phyloP scores from a whole-genome alignment of 345 rosid species.

The Dovyalis caffra region DNA sequence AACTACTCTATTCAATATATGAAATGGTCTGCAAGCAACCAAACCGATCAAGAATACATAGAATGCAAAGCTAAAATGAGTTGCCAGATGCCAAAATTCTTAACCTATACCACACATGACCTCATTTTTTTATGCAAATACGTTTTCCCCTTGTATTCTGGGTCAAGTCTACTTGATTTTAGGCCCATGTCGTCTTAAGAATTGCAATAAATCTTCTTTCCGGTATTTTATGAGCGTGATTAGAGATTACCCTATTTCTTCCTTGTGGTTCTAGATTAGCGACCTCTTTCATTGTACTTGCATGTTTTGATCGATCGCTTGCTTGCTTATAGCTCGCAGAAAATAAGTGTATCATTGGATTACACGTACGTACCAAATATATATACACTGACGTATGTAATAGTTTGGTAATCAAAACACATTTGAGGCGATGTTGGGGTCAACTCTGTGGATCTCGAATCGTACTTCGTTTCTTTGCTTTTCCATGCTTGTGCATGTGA shows the following conservation, averaged over 20 bases:
- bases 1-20: not conserved
- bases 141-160: not conserved
- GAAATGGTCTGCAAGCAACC: not conserved
- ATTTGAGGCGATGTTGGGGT: not conserved
- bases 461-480: not conserved
- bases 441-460: not conserved
- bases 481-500: not conserved
- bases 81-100: not conserved
- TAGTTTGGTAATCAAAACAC: no score
- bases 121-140: constrained; percentile 2
- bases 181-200: not conserved
- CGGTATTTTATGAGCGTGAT: no score
- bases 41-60: not conserved
- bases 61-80: not conserved
- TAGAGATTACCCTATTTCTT: no score
- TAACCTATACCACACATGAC: not conserved
- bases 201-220: not conserved
- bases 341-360: no score
- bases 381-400: no score
- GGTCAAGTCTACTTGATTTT: not conserved
- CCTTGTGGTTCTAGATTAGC: no score
- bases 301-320: no score
- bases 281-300: no score
- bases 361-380: no score
- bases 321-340: no score